phyloP scores from a whole-genome alignment of 768 basidiomycete genomes.

The Tulasnella sp. region DNA sequence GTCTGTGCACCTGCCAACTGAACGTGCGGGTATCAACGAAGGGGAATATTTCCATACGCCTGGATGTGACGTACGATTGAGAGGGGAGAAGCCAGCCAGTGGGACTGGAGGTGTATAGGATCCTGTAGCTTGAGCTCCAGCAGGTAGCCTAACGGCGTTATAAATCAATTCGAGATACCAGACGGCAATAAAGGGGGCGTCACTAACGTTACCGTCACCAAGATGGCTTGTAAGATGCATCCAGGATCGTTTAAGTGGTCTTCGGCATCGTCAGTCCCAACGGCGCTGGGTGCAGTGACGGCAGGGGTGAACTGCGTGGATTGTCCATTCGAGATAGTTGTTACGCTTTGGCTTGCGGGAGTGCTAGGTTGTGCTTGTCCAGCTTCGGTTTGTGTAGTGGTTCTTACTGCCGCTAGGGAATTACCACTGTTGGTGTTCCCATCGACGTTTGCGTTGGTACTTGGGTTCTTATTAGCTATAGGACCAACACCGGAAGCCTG shows the following conservation, averaged over 20 bases:
- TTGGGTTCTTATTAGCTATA: too few species aligned
- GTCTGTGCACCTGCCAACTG: too few species aligned
- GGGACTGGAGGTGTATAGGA: background rate
- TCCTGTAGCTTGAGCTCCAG: background rate
- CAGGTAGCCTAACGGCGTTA: background rate
- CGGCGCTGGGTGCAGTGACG: background rate
- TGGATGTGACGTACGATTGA: background rate
- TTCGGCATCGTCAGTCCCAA: background rate
- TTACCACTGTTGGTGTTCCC: too few species aligned
- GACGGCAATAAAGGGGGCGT: background rate
- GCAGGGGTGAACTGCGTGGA: background rate
- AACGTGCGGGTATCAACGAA: background rate
- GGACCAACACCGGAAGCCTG: too few species aligned
- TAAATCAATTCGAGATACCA: background rate
- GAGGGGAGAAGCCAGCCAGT: background rate
- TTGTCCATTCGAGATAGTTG: too few species aligned
- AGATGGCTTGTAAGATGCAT: background rate
- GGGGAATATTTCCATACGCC: too few species aligned
- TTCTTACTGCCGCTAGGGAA: background rate
- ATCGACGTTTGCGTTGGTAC: too few species aligned
- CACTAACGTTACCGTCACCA: conserved; percentile 7
- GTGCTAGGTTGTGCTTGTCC: background rate
- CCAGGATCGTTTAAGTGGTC: background rate
- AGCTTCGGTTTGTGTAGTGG: background rate
- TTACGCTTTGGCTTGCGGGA: background rate